A percentile compares a stretch with the other conserved stretches of the same genome.
Conservation (phyloP, 768 basidiomycete species). For the Xerocomellus intermedius region DNA sequence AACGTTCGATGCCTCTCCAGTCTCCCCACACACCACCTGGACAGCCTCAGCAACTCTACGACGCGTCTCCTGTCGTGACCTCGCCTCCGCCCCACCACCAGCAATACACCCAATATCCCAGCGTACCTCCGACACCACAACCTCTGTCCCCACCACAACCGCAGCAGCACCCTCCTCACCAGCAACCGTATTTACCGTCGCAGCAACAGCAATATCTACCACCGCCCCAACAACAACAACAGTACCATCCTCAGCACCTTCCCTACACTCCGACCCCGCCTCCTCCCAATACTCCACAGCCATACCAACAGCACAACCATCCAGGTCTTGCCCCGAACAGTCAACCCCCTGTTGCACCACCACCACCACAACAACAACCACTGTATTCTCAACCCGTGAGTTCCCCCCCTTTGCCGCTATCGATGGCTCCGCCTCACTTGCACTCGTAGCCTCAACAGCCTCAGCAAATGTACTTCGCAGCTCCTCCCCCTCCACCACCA, state of each 20-base stretch:
- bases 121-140: slow-evolving; percentile 7
- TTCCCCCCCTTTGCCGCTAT: neutral
- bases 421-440: neutral
- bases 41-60: slow-evolving; percentile 16
- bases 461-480: slow-evolving; percentile 14
- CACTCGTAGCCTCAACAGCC: slow-evolving; percentile 1
- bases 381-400: slow-evolving; percentile 15
- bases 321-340: slow-evolving; percentile 10
- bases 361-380: neutral
- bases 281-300: slow-evolving; percentile 12
- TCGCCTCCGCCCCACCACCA: slow-evolving; percentile 7
- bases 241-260: slow-evolving; percentile 12
- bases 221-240: slow-evolving; percentile 12
- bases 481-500: slow-evolving; percentile 19
- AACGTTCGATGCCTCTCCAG: slow-evolving; percentile 9
- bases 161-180: slow-evolving; percentile 11
- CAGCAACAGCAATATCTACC: slow-evolving; percentile 11
- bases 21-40: slow-evolving; percentile 4
- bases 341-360: neutral
- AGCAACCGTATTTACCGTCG: slow-evolving; percentile 6
- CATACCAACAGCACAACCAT: slow-evolving; percentile 16
- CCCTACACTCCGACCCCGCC: slow-evolving; percentile 15
- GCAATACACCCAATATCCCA: slow-evolving; percentile 17
- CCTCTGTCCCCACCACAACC: slow-evolving; percentile 9
- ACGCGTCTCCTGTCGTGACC: neutral